Evolutionary conservation across 805 yeast genomes (phyloP), one percentile per base, ranked within the genome.

Genomic region (Suhomyces prunicola): DNA sequence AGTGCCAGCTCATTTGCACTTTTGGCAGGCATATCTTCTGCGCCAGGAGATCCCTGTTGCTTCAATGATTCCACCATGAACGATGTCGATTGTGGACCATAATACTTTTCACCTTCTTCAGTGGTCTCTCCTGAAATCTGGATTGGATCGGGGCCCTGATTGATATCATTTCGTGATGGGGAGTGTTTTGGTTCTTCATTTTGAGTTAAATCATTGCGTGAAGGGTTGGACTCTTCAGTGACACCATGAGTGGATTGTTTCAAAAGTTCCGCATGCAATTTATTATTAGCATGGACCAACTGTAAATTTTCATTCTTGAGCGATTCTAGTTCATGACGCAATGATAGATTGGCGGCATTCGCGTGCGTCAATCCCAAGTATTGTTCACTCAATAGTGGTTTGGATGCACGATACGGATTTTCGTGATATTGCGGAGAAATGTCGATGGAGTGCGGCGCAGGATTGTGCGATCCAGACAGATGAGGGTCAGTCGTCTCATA

Each of bases 21-120:
- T 3, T 39, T 19, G 7, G 41, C 6, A 29, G 15, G 6, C 8
- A 19, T 39, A 13, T 39, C 23, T 42, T 64, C 66, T n/a, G 63
- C 57, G 42, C 62, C 57, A 47, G 61, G 69, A 24, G 65, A 61
- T 15, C 69, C 68, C 42, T 59, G 54, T 13, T 47, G 45, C 49
- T 62, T 63, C 46, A 73, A 66, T 2, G 71, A 61, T 35, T 74
- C 74, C 39, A 78, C 72, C 83, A 80, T 79, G 58, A 67, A 79
- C 41, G 67, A 64, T 6, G 79, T 71, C n/a, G 81, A 77, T 54
- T 73, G 79, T 1, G 84, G 83, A 0, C 83, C 83, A 58, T 78
- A 80, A 56, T 75, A 80, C 52, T 77, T 77, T 29, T 70, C 72
- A 33, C 77, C 78, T 15, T 58, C 50, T 55, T 73, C 77, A 24